Evolutionary conservation across 768 basidiomycete species (phyloP), one percentile per base, ranked within the genome.

Genomic region (Rubroboletus pulcherrimus): DNA sequence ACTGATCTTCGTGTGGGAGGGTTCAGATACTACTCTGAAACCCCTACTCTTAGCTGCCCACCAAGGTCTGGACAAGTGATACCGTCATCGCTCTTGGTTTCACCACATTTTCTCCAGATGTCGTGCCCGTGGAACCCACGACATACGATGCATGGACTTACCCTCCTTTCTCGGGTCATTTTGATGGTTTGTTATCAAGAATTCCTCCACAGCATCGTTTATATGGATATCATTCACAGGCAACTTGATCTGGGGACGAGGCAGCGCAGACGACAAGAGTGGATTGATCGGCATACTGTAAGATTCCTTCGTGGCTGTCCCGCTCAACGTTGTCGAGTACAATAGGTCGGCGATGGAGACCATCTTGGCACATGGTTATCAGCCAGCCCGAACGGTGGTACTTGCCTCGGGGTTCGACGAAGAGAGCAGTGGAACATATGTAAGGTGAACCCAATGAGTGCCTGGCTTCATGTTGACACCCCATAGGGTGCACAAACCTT

Each of bases 361-460:
- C 3, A 74, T 93, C 24, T 63, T 91, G 7, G 72, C 73, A n/a
- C 76, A 81, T 12, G 81, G 78, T 3, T 92, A 85, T 70, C 66
- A 78, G 51, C 91, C 92, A 15, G 75, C 75, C 3, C 77, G 90
- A 44, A 83, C 79, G 1, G 70, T 86, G 21, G 80, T 86, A 1
- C 74, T 86, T 55, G 75, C 84, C 4, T 87, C 81, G 58, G 86
- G 91, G 1, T 91, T 89, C 58, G 90, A 91, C 60, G 91, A 91
- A 66, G 89, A 91, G 73, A 75, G 80, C 53, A 75, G 77, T 52
- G 85, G 85, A 39, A 49, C 51, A 34, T 71, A 78, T 59, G 82
- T 80, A 71, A 56, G 57, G 49, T 35, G 29, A 39, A 37, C 21
- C 10, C 11, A 5, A 12, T 7, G 45, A 51, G 9, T 34, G 4